Conservation (phyloP, 768 basidiomycete species). For the Lentinus brumalis region DNA sequence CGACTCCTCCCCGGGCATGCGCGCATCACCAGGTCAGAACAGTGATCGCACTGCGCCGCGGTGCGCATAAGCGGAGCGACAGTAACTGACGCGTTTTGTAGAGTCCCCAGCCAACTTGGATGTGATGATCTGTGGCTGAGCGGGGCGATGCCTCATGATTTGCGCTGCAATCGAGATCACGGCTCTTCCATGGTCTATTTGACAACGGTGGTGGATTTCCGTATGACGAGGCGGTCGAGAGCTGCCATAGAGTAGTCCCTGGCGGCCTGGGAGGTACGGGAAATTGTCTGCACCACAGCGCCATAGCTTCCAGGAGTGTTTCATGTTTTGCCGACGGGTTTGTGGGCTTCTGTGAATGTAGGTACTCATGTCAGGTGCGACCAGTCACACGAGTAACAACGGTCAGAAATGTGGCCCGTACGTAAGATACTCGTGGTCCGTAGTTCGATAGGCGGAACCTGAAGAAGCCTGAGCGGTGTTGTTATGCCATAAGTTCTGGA, state of each 20-base stretch:
- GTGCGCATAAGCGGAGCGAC: too few relatives aligned
- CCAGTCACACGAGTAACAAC: constrained; percentile 17
- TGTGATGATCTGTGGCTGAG: constrained; percentile 8
- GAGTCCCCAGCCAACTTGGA: neutral
- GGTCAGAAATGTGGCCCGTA: neutral
- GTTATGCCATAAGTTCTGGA: neutral
- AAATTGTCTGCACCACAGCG: neutral
- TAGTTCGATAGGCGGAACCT: constrained; percentile 1
- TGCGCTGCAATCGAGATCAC: constrained; percentile 8
- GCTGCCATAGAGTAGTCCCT: neutral
- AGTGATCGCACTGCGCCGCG: neutral
- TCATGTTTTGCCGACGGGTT: constrained; percentile 1
- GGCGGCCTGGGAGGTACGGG: neutral
- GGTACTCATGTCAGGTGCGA: constrained; percentile 4
- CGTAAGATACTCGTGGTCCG: neutral
- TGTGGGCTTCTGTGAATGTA: neutral
- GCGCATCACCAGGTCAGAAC: neutral
- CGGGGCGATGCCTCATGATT: constrained; percentile 17
- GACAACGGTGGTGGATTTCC: neutral
- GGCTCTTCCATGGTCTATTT: neutral
- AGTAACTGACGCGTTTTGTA: too few relatives aligned
- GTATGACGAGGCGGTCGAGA: neutral
- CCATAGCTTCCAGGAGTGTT: neutral
- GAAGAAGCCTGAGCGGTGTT: neutral
- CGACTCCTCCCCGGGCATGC: neutral